A percentile compares a stretch with the other conserved stretches of the same genome.
These are phyloP conservation scores for Aspergillus hancockii DNA, from an alignment of 495 filamentous ascomycete genomes.

Conservation along the genomic window DNA sequence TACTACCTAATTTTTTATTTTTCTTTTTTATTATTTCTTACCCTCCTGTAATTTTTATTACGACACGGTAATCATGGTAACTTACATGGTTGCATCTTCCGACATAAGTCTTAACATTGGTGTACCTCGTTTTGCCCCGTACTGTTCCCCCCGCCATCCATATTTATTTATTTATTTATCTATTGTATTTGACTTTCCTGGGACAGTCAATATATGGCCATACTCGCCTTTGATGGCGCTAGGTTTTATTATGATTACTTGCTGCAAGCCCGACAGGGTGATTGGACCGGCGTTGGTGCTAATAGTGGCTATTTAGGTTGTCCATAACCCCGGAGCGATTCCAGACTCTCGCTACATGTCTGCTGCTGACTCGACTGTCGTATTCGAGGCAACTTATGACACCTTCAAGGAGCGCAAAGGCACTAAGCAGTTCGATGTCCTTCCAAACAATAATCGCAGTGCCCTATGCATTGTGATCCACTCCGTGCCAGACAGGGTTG, in stretches of 20 bases:
- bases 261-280: neutral
- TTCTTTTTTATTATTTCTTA: conserved; percentile 16
- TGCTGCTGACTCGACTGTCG: conserved; percentile 45
- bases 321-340: conserved; percentile 50
- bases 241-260: neutral
- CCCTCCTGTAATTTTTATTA: conserved; percentile 5
- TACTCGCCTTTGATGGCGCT: neutral
- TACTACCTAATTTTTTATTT: conserved; percentile 6
- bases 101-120: too few species aligned
- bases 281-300: conserved; percentile 10
- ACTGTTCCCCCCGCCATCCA: conserved; percentile 9
- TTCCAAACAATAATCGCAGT: conserved; percentile 35
- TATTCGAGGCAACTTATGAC: conserved; percentile 48
- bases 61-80: neutral
- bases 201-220: neutral
- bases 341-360: conserved; percentile 47
- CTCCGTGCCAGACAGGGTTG: conserved; percentile 38
- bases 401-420: conserved; percentile 40
- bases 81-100: neutral
- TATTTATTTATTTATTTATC: neutral
- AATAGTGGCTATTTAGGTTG: conserved; percentile 33
- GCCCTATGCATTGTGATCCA: conserved; percentile 45
- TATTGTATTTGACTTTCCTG: neutral
- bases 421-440: conserved; percentile 33
- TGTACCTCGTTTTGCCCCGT: conserved; percentile 9